Conservation (phyloP, 805 yeast genomes). For the Yamadazyma nakazawae region DNA sequence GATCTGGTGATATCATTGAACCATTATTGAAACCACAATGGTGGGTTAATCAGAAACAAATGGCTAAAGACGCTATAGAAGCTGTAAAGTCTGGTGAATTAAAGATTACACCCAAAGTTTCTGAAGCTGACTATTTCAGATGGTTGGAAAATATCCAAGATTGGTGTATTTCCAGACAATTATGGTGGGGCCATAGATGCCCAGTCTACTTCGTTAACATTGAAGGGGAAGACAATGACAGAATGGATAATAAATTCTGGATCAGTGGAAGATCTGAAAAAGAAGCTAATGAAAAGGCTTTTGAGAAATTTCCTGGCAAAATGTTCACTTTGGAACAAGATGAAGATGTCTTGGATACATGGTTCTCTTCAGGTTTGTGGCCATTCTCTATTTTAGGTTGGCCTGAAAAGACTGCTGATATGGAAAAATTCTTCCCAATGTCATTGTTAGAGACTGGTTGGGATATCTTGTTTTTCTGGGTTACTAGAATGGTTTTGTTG, state of each 20-base stretch:
- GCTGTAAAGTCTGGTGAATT: constrained; percentile 83
- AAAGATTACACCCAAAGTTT: constrained; percentile 79
- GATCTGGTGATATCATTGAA: constrained; percentile 96
- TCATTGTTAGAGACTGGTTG: constrained; percentile 97
- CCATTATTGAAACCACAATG: constrained; percentile 98
- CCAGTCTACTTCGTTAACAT: constrained; percentile 87
- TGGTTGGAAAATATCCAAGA: constrained; percentile 97
- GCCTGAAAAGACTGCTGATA: constrained; percentile 78
- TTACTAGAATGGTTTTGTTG: constrained; percentile 89
- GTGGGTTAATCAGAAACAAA: constrained; percentile 93
- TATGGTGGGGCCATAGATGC: constrained; percentile 97
- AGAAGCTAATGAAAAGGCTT: constrained; percentile 85
- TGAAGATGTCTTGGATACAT: constrained; percentile 96
- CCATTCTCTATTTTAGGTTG: constrained; percentile 96
- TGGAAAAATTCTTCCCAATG: constrained; percentile 81
- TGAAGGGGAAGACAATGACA: constrained; percentile 68
- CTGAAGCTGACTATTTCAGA: constrained; percentile 89
- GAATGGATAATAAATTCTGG: constrained; percentile 73
- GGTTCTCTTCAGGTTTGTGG: constrained; percentile 99
- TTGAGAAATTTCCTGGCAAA: constrained; percentile 62
- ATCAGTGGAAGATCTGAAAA: constrained; percentile 79
- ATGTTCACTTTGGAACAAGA: constrained; percentile 84
- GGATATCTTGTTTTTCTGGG: constrained; percentile 99
- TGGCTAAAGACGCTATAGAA: constrained; percentile 83
- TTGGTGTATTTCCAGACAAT: constrained; percentile 96